Conservation (phyloP, 139 green algal species). For the Coelastrella sp. region DNA sequence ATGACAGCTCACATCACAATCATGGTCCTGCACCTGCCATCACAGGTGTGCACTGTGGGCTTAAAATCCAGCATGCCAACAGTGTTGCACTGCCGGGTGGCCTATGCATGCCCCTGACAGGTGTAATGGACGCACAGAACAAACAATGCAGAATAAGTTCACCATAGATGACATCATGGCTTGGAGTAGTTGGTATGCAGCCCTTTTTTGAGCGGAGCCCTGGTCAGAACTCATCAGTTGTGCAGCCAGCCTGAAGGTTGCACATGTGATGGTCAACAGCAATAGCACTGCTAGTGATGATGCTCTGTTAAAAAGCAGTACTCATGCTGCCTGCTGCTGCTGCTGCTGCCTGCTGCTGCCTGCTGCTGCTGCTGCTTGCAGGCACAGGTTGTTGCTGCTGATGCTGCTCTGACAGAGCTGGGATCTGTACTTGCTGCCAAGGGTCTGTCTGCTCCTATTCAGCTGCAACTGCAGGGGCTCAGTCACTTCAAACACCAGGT, state of each 20-base stretch:
- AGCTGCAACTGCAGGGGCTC: slow-evolving; percentile 32
- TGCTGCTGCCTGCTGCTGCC: slow-evolving; percentile 1
- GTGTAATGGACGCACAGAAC: too few species aligned
- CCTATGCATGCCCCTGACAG: too few species aligned
- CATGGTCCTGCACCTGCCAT: slow-evolving; percentile 11
- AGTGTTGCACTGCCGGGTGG: too few species aligned
- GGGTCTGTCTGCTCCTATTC: slow-evolving; percentile 6
- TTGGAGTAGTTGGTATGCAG: too few species aligned
- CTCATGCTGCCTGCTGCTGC: background rate
- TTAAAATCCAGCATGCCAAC: too few species aligned
- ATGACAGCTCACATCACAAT: slow-evolving; percentile 26
- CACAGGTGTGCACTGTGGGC: background rate
- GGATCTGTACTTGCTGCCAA: background rate
- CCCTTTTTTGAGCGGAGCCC: too few species aligned
- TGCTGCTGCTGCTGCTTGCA: background rate
- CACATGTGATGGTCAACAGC: background rate
- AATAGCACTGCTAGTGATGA: background rate
- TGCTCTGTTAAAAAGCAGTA: background rate
- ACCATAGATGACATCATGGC: too few species aligned
- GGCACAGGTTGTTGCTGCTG: background rate
- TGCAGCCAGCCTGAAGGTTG: background rate
- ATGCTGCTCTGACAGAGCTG: background rate
- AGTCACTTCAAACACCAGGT: slow-evolving; percentile 30
- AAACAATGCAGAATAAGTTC: too few species aligned
- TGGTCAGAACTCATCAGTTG: too few species aligned